These are phyloP conservation scores for Trichophyton schoenleinii DNA, from an alignment of 2,329 filamentous ascomycete species.

Conservation along the genomic window DNA sequence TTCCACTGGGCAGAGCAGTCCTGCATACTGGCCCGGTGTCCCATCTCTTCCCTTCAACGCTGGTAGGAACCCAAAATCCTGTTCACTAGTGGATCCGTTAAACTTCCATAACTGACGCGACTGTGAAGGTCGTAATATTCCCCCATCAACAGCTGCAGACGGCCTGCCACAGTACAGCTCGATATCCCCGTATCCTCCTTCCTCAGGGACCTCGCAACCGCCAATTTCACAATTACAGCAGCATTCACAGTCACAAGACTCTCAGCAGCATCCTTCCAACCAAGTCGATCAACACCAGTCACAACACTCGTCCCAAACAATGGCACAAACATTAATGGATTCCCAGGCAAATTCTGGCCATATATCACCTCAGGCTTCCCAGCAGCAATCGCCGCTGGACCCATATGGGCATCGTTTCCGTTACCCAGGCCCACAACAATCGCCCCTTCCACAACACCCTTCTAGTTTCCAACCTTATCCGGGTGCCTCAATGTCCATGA, in stretches of 20 bases:
- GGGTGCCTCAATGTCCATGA: conserved; percentile 18
- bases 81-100: conserved; percentile 31
- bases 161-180: conserved; percentile 56
- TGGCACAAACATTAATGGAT: conserved; percentile 35
- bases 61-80: conserved; percentile 32
- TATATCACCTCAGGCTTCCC: conserved; percentile 32
- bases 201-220: conserved; percentile 38
- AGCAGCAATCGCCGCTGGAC: conserved; percentile 45
- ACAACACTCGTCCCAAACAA: conserved; percentile 27
- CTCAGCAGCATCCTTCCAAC: conserved; percentile 18
- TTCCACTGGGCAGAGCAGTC: conserved; percentile 23
- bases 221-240: conserved; percentile 21
- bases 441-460: conserved; percentile 39
- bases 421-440: conserved; percentile 30
- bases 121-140: conserved; percentile 40
- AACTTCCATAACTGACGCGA: conserved; percentile 44
- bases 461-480: conserved; percentile 30
- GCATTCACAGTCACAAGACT: conserved; percentile 15
- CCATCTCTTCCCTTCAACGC: conserved; percentile 44
- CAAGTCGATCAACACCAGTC: conserved; percentile 14
- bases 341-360: conserved; percentile 29
- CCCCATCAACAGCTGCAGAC: conserved; percentile 48
- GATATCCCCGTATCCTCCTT: conserved; percentile 48
- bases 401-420: conserved; percentile 45
- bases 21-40: conserved; percentile 50